Evolutionary conservation across 305 asterid genomes (phyloP).

Genomic region (Fraxinus greggii): DNA sequence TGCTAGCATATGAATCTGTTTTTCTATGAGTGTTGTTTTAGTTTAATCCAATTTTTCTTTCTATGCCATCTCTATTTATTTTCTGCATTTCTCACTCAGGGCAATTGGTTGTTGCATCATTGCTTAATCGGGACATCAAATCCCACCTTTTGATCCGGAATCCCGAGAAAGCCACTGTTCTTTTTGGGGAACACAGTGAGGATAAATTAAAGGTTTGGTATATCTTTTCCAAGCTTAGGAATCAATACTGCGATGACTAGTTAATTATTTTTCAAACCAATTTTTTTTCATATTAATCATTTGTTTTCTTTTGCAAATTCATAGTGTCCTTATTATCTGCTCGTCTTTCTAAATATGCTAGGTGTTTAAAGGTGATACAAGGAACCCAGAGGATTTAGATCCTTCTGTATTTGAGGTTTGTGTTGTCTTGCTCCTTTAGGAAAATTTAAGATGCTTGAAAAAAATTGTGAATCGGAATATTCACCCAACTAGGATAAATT

Average conservation of each 20-base stretch:
- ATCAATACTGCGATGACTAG: not conserved
- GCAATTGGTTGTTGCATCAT: conserved; percentile 86
- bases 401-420: conserved; percentile 86
- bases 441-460: conserved; percentile 21
- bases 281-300: not conserved
- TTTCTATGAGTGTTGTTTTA: not conserved
- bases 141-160: conserved; percentile 70
- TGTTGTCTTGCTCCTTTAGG: conserved; percentile 16
- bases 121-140: conserved; percentile 65
- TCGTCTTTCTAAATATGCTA: conserved; percentile 41
- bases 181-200: conserved; percentile 80
- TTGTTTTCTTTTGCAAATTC: conserved; percentile 13
- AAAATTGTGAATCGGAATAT: conserved; percentile 14
- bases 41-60: not conserved
- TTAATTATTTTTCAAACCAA: conserved; percentile 5
- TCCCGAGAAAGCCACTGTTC: conserved; percentile 67
- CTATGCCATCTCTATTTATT: not conserved
- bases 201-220: conserved; percentile 63
- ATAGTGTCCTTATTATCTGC: conserved; percentile 28
- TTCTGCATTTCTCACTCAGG: conserved; percentile 44
- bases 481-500: not conserved
- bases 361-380: conserved; percentile 79
- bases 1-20: not conserved
- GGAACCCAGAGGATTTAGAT: conserved; percentile 64
- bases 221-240: conserved; percentile 7